Evolutionary conservation across 2,329 filamentous ascomycete species (phyloP), one percentile per base, ranked within the genome.

Genomic region (Pseudogymnoascus sp.): DNA sequence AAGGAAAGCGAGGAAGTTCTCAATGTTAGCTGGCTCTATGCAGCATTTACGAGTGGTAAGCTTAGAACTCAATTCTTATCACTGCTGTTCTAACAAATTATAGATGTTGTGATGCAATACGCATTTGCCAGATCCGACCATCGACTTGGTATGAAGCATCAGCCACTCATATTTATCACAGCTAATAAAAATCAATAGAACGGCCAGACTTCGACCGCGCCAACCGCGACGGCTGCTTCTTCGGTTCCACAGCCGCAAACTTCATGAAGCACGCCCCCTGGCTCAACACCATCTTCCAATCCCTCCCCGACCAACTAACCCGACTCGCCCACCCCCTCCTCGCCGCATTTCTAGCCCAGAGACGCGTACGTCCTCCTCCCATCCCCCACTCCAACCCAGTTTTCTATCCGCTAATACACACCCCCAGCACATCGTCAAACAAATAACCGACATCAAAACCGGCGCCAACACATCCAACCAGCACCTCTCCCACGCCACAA

Each of bases 101-200:
- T 66, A 61, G 73, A 75, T 66, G 66, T 71, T 11, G 69, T 75
- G 31, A 73, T 70, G 16, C 64, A 70, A 36, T 74, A 73, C 65
- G 67, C 67, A 8, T 69, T 73, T n/a, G 73, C 67, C 42, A 42
- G 65, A 14, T 66, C 60, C 25, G 66, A 67, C 63, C 66, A 71
- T 50, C 62, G 65, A 38, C 64, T 71, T 4, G 50, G 50, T 56
- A 56, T 34, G n/a, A 56, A 34, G 2, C 8, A 4, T 12, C 25
- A 5, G 21, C 2, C 4, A 18, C 8, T 31, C 6, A 34, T 56
- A 18, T 28, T 31, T 56, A 16, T n/a, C 10, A 31, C 5, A 4
- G 2, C 25, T 56, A 4, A 56, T 2, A 4, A 18, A 31, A 53
- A 3, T 11, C 5, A 4, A 56, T 7, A 56, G 67, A 70, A 10